Evolutionary conservation across 805 yeast species (phyloP).

Genomic region (Cyberlindnera misumaiensis): DNA sequence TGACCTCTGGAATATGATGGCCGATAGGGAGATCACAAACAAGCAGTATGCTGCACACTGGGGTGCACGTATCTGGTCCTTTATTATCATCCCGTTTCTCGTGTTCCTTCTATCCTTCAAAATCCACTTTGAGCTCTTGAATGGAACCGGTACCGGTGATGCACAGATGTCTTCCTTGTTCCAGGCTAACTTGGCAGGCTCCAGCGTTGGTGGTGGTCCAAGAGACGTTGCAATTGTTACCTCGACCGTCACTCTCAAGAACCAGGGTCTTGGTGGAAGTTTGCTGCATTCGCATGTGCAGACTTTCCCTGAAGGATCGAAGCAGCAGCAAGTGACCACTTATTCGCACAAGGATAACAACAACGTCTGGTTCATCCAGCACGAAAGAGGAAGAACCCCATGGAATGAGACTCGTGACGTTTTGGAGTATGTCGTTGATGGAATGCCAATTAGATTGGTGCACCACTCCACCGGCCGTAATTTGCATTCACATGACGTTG

Average conservation of each 20-base stretch:
- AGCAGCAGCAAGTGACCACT: slow-evolving; percentile 74
- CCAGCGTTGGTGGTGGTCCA: slow-evolving; percentile 58
- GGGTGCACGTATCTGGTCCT: slow-evolving; percentile 56
- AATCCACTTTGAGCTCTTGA: slow-evolving; percentile 66
- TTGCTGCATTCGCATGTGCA: slow-evolving; percentile 72
- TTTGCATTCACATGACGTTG: slow-evolving; percentile 64
- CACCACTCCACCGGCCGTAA: slow-evolving; percentile 60
- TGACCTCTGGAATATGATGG: slow-evolving; percentile 81
- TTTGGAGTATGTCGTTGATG: slow-evolving; percentile 37
- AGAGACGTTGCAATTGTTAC: slow-evolving; percentile 58
- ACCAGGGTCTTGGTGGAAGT: slow-evolving; percentile 72
- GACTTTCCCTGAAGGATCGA: slow-evolving; percentile 67
- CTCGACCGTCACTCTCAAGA: slow-evolving; percentile 37
- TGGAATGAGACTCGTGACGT: slow-evolving; percentile 21
- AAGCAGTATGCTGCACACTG: slow-evolving; percentile 52
- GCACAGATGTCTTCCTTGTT: slow-evolving; percentile 73
- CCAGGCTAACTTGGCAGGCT: slow-evolving; percentile 69
- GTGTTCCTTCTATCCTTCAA: slow-evolving; percentile 65
- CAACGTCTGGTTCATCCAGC: slow-evolving; percentile 61
- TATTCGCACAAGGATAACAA: slow-evolving; percentile 71
- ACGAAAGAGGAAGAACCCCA: slow-evolving; percentile 42
- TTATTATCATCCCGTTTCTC: slow-evolving; percentile 55
- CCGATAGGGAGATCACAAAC: slow-evolving; percentile 52
- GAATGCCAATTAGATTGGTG: slow-evolving; percentile 52
- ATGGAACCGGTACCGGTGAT: slow-evolving; percentile 77